Evolutionary conservation across 2,329 filamentous ascomycete genomes (phyloP).

Genomic region (Claviceps humidiphila): DNA sequence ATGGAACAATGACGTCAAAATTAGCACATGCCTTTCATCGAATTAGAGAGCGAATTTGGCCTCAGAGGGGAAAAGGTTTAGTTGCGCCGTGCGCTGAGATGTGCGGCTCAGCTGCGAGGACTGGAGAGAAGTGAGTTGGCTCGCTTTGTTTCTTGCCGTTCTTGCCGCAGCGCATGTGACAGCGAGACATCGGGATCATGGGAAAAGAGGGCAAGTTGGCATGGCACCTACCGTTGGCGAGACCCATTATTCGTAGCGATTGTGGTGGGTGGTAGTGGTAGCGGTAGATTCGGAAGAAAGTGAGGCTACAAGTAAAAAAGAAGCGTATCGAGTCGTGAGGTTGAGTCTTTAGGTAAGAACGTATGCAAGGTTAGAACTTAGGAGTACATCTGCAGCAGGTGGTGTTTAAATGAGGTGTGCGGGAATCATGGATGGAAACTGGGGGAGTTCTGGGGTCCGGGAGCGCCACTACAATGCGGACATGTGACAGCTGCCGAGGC

Average conservation of each 20-base stretch:
- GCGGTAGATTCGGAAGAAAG: no score
- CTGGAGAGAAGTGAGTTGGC: neutral
- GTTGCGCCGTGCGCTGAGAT: no score
- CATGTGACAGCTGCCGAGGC: constrained; percentile 6
- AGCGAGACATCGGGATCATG: neutral
- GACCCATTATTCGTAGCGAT: constrained; percentile 41
- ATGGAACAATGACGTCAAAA: neutral
- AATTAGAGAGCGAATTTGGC: no score
- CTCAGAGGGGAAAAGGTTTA: no score
- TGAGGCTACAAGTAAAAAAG: no score
- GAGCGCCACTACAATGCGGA: neutral
- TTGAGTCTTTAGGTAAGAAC: no score
- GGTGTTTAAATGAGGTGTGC: no score
- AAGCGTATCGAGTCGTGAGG: no score
- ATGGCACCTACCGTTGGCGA: constrained; percentile 48
- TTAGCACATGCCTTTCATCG: neutral
- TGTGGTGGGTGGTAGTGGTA: no score
- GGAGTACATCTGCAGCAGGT: no score
- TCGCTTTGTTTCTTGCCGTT: neutral
- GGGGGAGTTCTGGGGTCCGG: neutral
- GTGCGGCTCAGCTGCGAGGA: no score
- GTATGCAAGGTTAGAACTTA: no score
- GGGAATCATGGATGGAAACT: neutral
- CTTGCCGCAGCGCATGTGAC: neutral
- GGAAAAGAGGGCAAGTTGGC: neutral